Conservation (phyloP, 1,284 basidiomycete species). For the Cryptococcus floricola region DNA sequence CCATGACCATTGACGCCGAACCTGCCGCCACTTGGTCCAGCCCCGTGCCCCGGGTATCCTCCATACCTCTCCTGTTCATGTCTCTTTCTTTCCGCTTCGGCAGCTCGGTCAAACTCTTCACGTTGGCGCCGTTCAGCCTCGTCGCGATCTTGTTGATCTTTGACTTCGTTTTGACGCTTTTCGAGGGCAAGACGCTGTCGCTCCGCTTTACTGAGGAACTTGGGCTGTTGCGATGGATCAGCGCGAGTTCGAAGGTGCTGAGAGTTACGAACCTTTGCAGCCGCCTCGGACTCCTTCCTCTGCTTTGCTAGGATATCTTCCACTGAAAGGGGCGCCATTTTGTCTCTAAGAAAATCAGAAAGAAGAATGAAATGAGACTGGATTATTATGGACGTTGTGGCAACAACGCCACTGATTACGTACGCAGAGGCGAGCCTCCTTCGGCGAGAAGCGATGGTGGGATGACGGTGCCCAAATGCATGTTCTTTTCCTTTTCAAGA, state of each 20-base stretch:
- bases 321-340: slow-evolving; percentile 51
- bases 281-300: slow-evolving; percentile 77
- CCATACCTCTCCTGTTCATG: slow-evolving; percentile 49
- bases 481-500: neutral
- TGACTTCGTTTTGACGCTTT: slow-evolving; percentile 74
- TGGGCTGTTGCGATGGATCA: slow-evolving; percentile 19
- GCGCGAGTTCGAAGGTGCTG: neutral
- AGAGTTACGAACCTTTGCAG: slow-evolving; percentile 63
- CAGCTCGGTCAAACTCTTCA: slow-evolving; percentile 57
- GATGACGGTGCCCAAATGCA: too few relatives aligned
- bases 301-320: slow-evolving; percentile 81
- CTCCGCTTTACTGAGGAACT: slow-evolving; percentile 37
- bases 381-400: too few relatives aligned
- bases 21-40: slow-evolving; percentile 5
- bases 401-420: too few relatives aligned
- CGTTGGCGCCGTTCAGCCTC: slow-evolving; percentile 25
- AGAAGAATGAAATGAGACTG: neutral
- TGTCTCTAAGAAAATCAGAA: neutral
- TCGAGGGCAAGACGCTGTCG: slow-evolving; percentile 68
- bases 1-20: slow-evolving; percentile 4
- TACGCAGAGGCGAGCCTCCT: too few relatives aligned
- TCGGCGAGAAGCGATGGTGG: too few relatives aligned
- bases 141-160: slow-evolving; percentile 52
- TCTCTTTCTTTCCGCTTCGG: slow-evolving; percentile 61
- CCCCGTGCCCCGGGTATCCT: slow-evolving; percentile 4